Conservation (phyloP, 73 alveolate genomes). For the Tetrahymena borealis region DNA sequence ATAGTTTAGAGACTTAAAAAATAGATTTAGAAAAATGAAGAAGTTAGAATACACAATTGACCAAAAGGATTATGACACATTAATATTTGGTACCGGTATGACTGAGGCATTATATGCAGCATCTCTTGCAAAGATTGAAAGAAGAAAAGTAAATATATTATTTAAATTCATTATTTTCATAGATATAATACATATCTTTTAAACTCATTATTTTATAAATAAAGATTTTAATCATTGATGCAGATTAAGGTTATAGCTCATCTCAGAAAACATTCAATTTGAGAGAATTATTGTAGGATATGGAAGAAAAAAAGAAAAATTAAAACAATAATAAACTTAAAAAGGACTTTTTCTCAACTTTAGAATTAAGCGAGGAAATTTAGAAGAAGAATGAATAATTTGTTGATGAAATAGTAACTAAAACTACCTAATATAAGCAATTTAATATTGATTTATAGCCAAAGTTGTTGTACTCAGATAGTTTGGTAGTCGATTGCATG, state of each 20-base stretch:
- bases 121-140: background rate
- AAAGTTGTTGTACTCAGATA: background rate
- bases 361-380: background rate
- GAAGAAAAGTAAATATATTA: background rate
- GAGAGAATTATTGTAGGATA: background rate
- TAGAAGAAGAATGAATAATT: background rate
- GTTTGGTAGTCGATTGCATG: conserved; percentile 9
- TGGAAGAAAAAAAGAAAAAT: background rate
- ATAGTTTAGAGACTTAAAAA: no score
- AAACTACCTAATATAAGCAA: background rate
- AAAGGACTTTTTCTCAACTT: background rate
- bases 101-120: background rate
- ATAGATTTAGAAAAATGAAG: no score
- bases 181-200: no score
- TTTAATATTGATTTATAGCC: conserved; percentile 21
- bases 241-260: background rate
- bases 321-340: background rate
- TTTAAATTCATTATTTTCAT: background rate
- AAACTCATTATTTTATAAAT: no score
- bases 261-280: background rate
- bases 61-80: background rate
- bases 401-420: background rate
- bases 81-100: background rate
- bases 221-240: background rate
- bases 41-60: background rate